Evolutionary conservation across 768 basidiomycete genomes (phyloP), one percentile per base, ranked within the genome.

Genomic region (Podaxis rugospora): DNA sequence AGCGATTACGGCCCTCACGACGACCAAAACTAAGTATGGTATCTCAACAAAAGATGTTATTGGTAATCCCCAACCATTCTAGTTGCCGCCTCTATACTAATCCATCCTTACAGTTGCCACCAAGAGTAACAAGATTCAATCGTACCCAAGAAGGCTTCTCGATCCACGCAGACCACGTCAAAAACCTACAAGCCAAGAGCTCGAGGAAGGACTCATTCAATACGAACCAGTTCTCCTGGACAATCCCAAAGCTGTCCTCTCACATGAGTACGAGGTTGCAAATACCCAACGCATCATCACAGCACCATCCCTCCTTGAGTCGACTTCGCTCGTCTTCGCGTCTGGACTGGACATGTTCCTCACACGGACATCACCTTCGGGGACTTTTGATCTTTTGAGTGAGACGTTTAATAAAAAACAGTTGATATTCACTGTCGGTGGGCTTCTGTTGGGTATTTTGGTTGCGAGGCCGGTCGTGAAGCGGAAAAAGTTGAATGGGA

Each of bases 401-500:
- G 90, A 95, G 71, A 87, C 79, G 68, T 98, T 98, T 74, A 98
- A 98, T 78, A 97, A 98, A 77, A 80, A 76, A 1, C 96, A 98
- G 72, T 79, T 98, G 23, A 84, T 95, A 64, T 73, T 94, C 28
- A 98, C 94, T 1, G 85, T 96, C 36, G 72, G 76, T 0, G 93
- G 83, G 0, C 71, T 98, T 61, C 80, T 77, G 2, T 67, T 83
- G 4, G 95, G 88, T n/a, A 92, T 97, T 63, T 71, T 85, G n/a
- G 70, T 95, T 39, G 87, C 87, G 21, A 86, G 83, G 70, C 94
- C 94, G 35, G 91, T 95, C 77, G 93, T 95, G 23, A 73, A 72
- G 66, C 74, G 81, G 69, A 93, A 90, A 71, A 75, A 72, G 64
- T 71, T 92, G 66, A 78, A 82, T 62, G 88, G 89, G 68, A 80